A percentile compares a stretch with the other conserved stretches of the same genome.
phyloP scores from a whole-genome alignment of 768 basidiomycete species.

The Rhodotorula graminis region DNA sequence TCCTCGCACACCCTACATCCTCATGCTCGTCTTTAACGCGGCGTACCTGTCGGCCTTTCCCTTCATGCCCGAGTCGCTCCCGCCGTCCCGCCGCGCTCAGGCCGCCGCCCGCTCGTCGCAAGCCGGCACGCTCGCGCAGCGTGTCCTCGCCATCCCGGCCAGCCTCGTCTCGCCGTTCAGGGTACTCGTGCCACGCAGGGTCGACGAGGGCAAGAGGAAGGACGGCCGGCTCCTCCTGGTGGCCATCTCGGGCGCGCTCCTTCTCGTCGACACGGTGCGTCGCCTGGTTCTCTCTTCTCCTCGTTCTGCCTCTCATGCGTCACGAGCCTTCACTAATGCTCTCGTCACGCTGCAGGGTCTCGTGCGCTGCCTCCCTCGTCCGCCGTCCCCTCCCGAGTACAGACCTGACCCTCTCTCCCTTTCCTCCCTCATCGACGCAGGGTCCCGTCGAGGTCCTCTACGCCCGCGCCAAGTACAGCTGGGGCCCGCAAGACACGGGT shows the following conservation, averaged over 20 bases:
- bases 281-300: not conserved
- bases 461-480: conserved; percentile 17
- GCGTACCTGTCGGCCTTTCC: not conserved
- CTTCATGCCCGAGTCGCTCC: conserved; percentile 28
- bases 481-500: conserved; percentile 11
- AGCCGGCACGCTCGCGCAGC: not conserved
- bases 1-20: not conserved
- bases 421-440: not conserved
- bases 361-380: no score
- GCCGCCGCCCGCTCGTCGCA: not conserved
- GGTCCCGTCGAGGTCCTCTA: conserved; percentile 21
- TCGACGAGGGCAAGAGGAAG: no score
- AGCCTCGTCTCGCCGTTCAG: not conserved
- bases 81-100: not conserved
- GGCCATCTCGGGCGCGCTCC: not conserved
- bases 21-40: not conserved
- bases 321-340: no score
- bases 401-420: not conserved
- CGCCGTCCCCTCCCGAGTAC: not conserved
- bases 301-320: no score
- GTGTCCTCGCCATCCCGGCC: not conserved
- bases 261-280: conserved; percentile 20
- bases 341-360: no score
- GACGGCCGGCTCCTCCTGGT: conserved; percentile 15
- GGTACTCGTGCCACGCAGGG: not conserved